phyloP scores from a whole-genome alignment of 257 asterid species.

The Cinchona pubescens region DNA sequence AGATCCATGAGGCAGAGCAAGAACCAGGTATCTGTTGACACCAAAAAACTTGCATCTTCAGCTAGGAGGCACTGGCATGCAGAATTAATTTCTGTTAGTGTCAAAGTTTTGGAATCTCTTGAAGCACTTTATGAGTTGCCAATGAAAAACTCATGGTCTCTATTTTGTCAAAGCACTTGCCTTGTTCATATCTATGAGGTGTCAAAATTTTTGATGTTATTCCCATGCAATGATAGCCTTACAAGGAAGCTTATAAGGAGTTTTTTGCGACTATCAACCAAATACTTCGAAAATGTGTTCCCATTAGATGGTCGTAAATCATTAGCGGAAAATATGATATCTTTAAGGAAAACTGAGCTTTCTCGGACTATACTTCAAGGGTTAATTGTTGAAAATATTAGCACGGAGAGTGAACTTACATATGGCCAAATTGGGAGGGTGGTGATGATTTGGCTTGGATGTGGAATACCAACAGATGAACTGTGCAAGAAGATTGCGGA shows the following conservation, averaged over 20 bases:
- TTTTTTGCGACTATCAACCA: constrained; percentile 18
- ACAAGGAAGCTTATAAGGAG: constrained; percentile 16
- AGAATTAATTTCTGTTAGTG: constrained; percentile 40
- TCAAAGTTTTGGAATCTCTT: constrained; percentile 42
- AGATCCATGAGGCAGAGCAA: constrained; percentile 19
- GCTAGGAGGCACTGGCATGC: constrained; percentile 38
- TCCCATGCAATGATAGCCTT: constrained; percentile 14
- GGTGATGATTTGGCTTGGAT: constrained; percentile 41
- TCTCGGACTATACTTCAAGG: constrained; percentile 43
- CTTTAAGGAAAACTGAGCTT: constrained; percentile 35
- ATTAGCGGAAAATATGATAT: constrained; percentile 32
- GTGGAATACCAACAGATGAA: constrained; percentile 25
- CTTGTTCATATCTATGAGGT: constrained; percentile 34
- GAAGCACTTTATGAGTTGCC: constrained; percentile 24
- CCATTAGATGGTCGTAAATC: constrained; percentile 38
- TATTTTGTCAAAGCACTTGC: constrained; percentile 30
- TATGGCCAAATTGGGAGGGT: constrained; percentile 46
- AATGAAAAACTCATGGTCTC: constrained; percentile 6
- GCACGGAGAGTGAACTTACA: constrained; percentile 15
- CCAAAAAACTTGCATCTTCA: constrained; percentile 39
- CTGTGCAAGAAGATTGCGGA: constrained; percentile 22
- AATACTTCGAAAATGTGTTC: constrained; percentile 37
- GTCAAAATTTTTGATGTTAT: constrained; percentile 27
- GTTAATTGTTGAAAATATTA: constrained; percentile 16
- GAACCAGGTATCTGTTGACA: constrained; percentile 28